Base-by-base conservation (phyloP, 805 yeast species). In the Groenewaldozyma salmanticensis region DNA sequence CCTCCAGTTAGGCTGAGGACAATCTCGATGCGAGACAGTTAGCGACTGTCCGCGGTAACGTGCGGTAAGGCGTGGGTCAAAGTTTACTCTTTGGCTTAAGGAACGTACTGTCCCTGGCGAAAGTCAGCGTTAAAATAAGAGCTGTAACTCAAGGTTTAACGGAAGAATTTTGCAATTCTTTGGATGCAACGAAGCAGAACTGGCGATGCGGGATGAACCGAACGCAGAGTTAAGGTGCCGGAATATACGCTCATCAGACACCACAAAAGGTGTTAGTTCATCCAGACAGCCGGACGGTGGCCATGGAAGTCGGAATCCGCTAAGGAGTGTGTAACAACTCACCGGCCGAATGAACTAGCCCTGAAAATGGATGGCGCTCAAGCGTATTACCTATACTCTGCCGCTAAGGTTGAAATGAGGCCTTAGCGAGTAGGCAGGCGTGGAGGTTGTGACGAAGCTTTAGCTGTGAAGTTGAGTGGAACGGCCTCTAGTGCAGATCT, bases 271-370 rank as follows among this genome's bases (percentile, higher is more conserved):
- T 62, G 66, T 62, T 63, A 59, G 65, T 60, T 59, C 62, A 59
- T 60, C 59, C 54, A 63, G 67, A 60, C 60, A 58, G 64, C 70
- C 69, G 73, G 73, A 67, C 72, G 73, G 72, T 69, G 64, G 74
- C 74, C 67, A 57, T 60, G 58, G 64, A 65, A 64, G 69, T 61
- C 59, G 71, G 72, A 65, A 70, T 67, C 72, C 73, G 71, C 72
- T 67, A 68, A 68, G 74, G 73, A 67, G 65, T 67, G 68, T 62
- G 67, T 59, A 58, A 61, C 62, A 60, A 67, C 72, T 67, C 73
- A 69, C 74, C 74, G 71, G 71, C 64, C 64, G 68, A 62, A 64
- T 64, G 66, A 60, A 60, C 62, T 61, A 61, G 65, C 65, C 66
- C 66, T 61, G 66, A 61, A 61, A 61, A 62, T 60, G 66, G 65